Percentiles rank a stretch among this genome's conserved stretches.
Evolutionary conservation across 768 basidiomycete species (phyloP).

Genomic region (Mycena sanguinolenta): DNA sequence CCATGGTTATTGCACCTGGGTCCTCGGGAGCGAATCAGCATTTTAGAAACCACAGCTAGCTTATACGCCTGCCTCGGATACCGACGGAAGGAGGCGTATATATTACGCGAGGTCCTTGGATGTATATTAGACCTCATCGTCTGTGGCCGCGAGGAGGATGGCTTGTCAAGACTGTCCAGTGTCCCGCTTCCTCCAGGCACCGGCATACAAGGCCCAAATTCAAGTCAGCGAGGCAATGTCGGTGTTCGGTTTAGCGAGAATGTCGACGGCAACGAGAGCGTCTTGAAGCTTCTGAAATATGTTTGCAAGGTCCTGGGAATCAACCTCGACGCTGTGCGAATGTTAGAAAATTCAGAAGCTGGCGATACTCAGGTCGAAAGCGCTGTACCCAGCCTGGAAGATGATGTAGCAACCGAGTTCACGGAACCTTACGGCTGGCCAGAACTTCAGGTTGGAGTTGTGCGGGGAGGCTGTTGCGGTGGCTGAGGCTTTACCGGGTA

Average conservation of each 20-base stretch:
- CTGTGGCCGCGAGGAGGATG: constrained; percentile 84
- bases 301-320: constrained; percentile 87
- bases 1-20: constrained; percentile 90
- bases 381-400: constrained; percentile 47
- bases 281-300: constrained; percentile 81
- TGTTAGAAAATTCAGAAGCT: constrained; percentile 49
- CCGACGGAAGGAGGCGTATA: constrained; percentile 87
- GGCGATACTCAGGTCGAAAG: constrained; percentile 32
- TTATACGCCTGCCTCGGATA: constrained; percentile 88
- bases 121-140: constrained; percentile 88
- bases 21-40: constrained; percentile 77
- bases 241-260: constrained; percentile 82
- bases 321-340: constrained; percentile 77
- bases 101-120: constrained; percentile 88
- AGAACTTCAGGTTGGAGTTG: constrained; percentile 92
- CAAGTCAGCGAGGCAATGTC: constrained; percentile 65
- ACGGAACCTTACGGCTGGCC: constrained; percentile 89
- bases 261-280: constrained; percentile 83
- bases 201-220: constrained; percentile 61
- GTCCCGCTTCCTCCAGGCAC: constrained; percentile 58
- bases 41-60: constrained; percentile 79
- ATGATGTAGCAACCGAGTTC: constrained; percentile 56
- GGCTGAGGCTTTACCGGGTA: constrained; percentile 92
- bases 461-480: constrained; percentile 93
- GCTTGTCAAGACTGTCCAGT: constrained; percentile 58